phyloP scores from a whole-genome alignment of 192 early-diverging fungal genomes.

The Podila epigama region DNA sequence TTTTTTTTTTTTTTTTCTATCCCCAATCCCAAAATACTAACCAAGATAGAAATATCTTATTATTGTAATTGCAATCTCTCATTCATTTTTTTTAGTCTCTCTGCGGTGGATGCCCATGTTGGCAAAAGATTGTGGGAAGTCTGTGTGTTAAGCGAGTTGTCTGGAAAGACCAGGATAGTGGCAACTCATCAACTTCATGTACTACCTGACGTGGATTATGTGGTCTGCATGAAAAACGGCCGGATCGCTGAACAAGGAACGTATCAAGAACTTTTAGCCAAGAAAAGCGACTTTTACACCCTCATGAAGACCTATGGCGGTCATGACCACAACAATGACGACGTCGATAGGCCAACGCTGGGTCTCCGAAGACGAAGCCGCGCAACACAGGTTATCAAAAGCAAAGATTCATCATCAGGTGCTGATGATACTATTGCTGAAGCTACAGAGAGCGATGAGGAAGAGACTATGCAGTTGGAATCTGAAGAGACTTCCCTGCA shows the following conservation, averaged over 20 bases:
- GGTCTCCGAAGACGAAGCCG: neutral
- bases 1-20: no score
- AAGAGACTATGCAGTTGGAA: constrained; percentile 19
- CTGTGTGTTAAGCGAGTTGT: constrained; percentile 38
- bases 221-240: constrained; percentile 80
- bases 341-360: constrained; percentile 5
- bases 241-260: constrained; percentile 71
- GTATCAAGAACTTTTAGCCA: constrained; percentile 69
- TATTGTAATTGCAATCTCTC: neutral
- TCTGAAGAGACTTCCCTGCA: neutral
- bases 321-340: constrained; percentile 39
- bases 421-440: neutral
- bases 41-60: no score
- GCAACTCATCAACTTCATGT: constrained; percentile 86
- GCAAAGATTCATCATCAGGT: neutral
- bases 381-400: neutral
- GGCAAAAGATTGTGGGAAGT: constrained; percentile 55
- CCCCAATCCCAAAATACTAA: no score
- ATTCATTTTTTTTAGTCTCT: constrained; percentile 44
- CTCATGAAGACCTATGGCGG: constrained; percentile 77
- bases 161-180: constrained; percentile 79
- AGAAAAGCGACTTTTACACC: constrained; percentile 61
- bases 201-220: constrained; percentile 69
- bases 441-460: constrained; percentile 26
- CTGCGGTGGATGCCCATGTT: constrained; percentile 87